Evolutionary conservation across 1,284 basidiomycete genomes (phyloP), one percentile per base, ranked within the genome.

Genomic region (Sporisorium exsertum): DNA sequence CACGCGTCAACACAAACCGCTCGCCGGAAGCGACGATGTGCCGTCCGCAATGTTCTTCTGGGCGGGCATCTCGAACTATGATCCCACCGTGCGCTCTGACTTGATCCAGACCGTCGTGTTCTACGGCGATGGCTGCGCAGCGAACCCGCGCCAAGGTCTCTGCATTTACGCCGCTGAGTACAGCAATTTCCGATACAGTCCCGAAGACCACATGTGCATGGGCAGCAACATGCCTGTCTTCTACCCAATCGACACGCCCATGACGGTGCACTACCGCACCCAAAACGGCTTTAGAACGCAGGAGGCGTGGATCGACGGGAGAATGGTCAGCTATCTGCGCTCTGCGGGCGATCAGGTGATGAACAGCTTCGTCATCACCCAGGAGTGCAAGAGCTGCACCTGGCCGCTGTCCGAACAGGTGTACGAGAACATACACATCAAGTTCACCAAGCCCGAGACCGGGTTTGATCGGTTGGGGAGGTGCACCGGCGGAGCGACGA

Each of bases 331-430:
- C 35, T 75, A 70, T 37, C 50, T 75, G 3, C 16, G 72, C 7
- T 54, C 47, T 1, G 67, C 72, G 4, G 72, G 72, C 0, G 67
- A 75, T 33, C 72, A 75, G 64, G 42, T 70, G 35, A 75, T 75
- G 72, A 75, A 75, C 27, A 70, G 67, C 35, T 75, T 75, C 37
- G 72, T 75, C 7, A 75, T 75, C 26, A 75, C 72, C 10, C 72
- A 75, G 51, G 72, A 75, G 64, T 75, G 72, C 27, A 75, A 75
- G 40, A 37, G 42, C 0, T 75, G 72, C 40, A 37, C 33, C 2
- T 75, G 72, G 72, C 72, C 72, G 9, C 24, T 66, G 45, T 47
- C 51, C 20, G 67, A 66, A 40, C 72, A 75, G 64, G 56, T 65
- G 26, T 75, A 75, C 22, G 54, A 58, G 29, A 66, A 70, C 40